A percentile compares a stretch with the other conserved stretches of the same genome.
Conservation (phyloP, 1,284 basidiomycete genomes). For the Meripilus lineatus region DNA sequence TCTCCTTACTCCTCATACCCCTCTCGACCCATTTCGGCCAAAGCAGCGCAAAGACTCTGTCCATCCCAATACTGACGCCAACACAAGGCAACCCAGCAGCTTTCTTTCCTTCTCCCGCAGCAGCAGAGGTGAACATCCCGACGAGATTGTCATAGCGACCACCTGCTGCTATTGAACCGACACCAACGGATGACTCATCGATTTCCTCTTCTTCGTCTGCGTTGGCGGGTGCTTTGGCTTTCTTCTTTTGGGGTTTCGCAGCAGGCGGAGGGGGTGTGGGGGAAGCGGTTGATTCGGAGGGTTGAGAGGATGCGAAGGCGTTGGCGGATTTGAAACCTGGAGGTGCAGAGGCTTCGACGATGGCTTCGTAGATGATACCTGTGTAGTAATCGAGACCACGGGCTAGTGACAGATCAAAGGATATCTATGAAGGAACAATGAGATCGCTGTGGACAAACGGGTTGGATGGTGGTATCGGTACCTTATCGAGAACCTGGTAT, state of each 20-base stretch:
- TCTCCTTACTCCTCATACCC: constrained; percentile 84
- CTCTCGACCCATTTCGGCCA: constrained; percentile 81
- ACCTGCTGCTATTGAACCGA: constrained; percentile 96
- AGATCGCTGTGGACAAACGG: background rate
- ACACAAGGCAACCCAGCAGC: constrained; percentile 79
- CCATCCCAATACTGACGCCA: constrained; percentile 91
- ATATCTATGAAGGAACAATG: constrained; percentile 51
- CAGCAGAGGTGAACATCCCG: constrained; percentile 84
- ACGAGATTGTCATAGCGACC: constrained; percentile 98
- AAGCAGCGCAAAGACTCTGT: constrained; percentile 92
- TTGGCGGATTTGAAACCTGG: constrained; percentile 65
- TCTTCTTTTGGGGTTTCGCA: constrained; percentile 45
- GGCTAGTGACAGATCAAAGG: constrained; percentile 95
- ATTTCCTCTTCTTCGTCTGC: constrained; percentile 79
- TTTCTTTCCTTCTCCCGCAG: constrained; percentile 70
- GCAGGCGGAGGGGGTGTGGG: constrained; percentile 17
- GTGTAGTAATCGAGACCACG: constrained; percentile 99
- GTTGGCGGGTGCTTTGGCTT: constrained; percentile 43
- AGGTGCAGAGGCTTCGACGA: constrained; percentile 90
- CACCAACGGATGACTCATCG: constrained; percentile 91
- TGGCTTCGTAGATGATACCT: constrained; percentile 97
- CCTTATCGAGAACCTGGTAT: constrained; percentile 79
- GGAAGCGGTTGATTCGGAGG: constrained; percentile 26
- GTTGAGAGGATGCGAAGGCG: constrained; percentile 39
- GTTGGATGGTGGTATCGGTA: constrained; percentile 22